Base-by-base conservation (phyloP, 768 basidiomycete species). In the Porphyrellus cyaneotinctus region DNA sequence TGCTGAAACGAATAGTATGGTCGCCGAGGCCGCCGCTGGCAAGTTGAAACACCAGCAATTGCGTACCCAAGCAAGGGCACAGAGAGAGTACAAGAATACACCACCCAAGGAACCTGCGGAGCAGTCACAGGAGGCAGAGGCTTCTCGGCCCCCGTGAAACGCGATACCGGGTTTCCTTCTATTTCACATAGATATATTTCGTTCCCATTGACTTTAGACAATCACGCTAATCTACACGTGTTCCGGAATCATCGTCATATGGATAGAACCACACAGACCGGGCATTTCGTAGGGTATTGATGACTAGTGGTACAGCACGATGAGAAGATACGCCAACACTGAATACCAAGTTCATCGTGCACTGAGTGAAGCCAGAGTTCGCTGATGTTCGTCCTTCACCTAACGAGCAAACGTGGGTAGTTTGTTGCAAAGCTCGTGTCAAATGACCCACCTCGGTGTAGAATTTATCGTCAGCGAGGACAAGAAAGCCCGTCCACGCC, bases 11-110 rank as follows among this genome's bases (percentile, higher is more conserved):
- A 43, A 37, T 61, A 91, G 89, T 53, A 88, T 92, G 80, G 90
- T 93, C 6, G 89, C 91, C 3, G 89, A 91, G 67, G 91, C 90
- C 7, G 90, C 90, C 4, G 70, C 81, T 42, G 83, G 86, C 22
- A 90, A 85, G 71, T 73, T 76, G 28, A 88, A 83, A 67, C 83
- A 82, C 54, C 66, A 67, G 13, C 70, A 72, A 10, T 12, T 67
- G 36, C 74, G 67, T 44, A 41, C 62, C 18, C 69, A 67, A 5
- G 44, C 49, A 26, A 67, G 56, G 49, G 57, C 23, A 43, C 56
- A 56, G 41, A 62, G 53, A 73, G 71, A 64, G 62, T 71, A 47
- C 69, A 81, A 64, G 68, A 72, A 57, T 66, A 73, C 70, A 35
- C 72, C 57, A 64, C 67, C 49, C 66, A 73, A 49, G 66, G 67